phyloP scores from a whole-genome alignment of 202 grass and related monocot species.

The Dendrocalamus latiflorus region DNA sequence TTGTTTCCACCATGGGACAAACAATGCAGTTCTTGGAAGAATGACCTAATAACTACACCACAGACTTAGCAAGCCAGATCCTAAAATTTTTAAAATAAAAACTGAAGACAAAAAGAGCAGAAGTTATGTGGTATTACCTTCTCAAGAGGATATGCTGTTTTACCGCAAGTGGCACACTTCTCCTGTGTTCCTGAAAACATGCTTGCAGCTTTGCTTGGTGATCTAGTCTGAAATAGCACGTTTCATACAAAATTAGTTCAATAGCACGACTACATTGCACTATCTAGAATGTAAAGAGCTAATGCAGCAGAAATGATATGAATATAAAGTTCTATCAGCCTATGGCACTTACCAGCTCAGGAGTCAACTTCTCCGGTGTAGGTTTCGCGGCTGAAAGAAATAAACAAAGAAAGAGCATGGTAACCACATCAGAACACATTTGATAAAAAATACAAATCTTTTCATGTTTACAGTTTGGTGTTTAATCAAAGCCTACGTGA shows the following conservation, averaged over 20 bases:
- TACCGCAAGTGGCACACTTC: constrained; percentile 90
- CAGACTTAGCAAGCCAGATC: background rate
- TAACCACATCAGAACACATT: too few species aligned
- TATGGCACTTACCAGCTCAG: too few species aligned
- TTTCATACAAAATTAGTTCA: background rate
- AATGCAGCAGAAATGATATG: background rate
- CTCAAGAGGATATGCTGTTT: constrained; percentile 96
- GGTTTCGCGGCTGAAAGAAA: too few species aligned
- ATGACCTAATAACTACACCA: background rate
- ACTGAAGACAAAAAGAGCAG: background rate
- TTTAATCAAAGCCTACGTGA: too few species aligned
- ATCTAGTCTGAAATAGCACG: constrained; percentile 64
- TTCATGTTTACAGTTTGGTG: too few species aligned
- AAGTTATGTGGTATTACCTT: constrained; percentile 46
- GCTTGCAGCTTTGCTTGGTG: constrained; percentile 78
- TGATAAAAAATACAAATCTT: too few species aligned
- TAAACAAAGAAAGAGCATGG: too few species aligned
- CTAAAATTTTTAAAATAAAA: background rate
- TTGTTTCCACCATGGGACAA: background rate
- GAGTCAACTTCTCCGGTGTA: too few species aligned
- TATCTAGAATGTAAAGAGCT: background rate
- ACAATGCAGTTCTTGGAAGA: background rate
- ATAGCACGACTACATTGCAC: background rate
- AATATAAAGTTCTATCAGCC: too few species aligned
- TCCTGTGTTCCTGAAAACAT: constrained; percentile 99